phyloP scores from a whole-genome alignment of 805 yeast species.

The Cyberlindnera xylosilytica region DNA sequence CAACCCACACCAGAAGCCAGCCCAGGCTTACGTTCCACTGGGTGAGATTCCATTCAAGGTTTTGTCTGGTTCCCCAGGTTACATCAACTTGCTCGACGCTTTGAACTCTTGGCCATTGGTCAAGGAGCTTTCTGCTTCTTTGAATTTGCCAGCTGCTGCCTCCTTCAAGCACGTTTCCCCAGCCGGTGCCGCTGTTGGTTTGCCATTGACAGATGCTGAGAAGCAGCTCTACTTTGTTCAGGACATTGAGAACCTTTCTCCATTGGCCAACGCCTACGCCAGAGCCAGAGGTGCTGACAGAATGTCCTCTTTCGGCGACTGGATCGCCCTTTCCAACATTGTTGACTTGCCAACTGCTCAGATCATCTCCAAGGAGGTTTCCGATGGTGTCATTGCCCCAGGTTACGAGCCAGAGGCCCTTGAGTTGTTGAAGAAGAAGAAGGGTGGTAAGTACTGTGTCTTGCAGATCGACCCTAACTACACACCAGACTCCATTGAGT shows the following conservation, averaged over 20 bases:
- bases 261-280: constrained; percentile 96
- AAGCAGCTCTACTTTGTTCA: constrained; percentile 93
- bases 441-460: constrained; percentile 96
- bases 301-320: constrained; percentile 99
- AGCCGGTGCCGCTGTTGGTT: constrained; percentile 97
- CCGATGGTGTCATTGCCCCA: constrained; percentile 99
- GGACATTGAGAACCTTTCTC: constrained; percentile 92
- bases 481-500: constrained; percentile 76
- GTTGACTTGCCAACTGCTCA: constrained; percentile 96
- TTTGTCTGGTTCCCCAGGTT: constrained; percentile 93
- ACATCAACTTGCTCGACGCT: constrained; percentile 94
- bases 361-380: constrained; percentile 94
- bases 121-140: constrained; percentile 90
- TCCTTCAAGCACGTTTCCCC: constrained; percentile 98
- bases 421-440: constrained; percentile 83
- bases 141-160: constrained; percentile 97
- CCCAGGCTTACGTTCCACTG: constrained; percentile 87
- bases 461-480: constrained; percentile 94
- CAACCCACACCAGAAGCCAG: constrained; percentile 99
- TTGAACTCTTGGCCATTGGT: constrained; percentile 98
- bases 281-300: constrained; percentile 99
- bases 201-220: constrained; percentile 87
- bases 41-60: constrained; percentile 95
- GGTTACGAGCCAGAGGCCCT: constrained; percentile 92
- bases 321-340: constrained; percentile 93